Percentiles rank a stretch among this genome's conserved stretches.
Evolutionary conservation across 306 rosid species (phyloP).

Genomic region (Quercus gilva): DNA sequence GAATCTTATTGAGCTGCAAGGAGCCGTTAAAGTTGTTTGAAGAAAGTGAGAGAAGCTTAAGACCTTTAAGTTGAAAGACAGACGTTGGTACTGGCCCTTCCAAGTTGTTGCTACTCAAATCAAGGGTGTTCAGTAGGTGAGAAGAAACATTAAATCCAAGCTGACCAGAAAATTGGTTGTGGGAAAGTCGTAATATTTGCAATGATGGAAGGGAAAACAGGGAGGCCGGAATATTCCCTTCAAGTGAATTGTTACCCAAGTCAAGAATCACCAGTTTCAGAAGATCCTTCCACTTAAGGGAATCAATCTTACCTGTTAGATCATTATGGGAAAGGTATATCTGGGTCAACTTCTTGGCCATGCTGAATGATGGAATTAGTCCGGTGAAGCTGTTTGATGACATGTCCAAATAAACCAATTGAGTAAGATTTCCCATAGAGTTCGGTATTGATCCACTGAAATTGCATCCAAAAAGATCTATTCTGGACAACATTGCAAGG

Average conservation of each 20-base stretch:
- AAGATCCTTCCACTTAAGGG: slow-evolving; percentile 14
- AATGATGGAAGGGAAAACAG: slow-evolving; percentile 23
- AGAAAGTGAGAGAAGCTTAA: slow-evolving; percentile 1
- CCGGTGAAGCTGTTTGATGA: slow-evolving; percentile 30
- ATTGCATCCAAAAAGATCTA: slow-evolving; percentile 33
- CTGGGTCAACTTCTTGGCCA: slow-evolving; percentile 20
- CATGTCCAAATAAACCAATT: slow-evolving; percentile 32
- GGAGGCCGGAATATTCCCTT: slow-evolving; percentile 22
- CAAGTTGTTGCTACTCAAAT: slow-evolving; percentile 1
- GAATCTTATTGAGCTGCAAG: not conserved
- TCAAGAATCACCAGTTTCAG: slow-evolving; percentile 16
- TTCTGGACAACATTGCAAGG: slow-evolving; percentile 16
- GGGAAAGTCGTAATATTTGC: not conserved
- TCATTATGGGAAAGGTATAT: slow-evolving; percentile 18
- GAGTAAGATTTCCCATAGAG: slow-evolving; percentile 22
- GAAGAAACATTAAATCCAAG: slow-evolving; percentile 17
- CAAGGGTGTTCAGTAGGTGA: not conserved
- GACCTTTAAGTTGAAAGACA: not conserved
- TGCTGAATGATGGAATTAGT: slow-evolving; percentile 34
- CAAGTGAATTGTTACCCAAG: slow-evolving; percentile 18
- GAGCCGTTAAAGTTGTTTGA: not conserved
- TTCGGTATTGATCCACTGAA: slow-evolving; percentile 30
- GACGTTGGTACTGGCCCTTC: slow-evolving; percentile 5
- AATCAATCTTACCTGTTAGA: slow-evolving; percentile 10
- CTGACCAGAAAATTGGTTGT: slow-evolving; percentile 26